Base-by-base conservation (phyloP, 495 filamentous ascomycete species). In the Neurospora sp. region DNA sequence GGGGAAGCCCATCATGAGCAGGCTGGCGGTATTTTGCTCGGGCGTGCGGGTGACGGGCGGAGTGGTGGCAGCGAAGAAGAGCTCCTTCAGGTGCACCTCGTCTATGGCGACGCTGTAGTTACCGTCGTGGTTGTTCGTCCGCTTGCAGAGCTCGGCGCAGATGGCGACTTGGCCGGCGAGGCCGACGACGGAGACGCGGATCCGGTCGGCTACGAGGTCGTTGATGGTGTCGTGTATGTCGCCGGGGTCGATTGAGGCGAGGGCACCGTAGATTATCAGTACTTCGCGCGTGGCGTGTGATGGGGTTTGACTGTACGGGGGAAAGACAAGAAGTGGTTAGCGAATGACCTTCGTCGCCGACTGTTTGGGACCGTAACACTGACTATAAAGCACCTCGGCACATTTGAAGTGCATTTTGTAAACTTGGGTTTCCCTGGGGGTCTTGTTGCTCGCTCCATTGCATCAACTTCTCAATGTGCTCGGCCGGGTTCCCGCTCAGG, bases 1-100 rank as follows among this genome's bases (percentile, higher is more conserved):
- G n/a, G 96, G 96, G 76, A 99, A 99, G 4, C 96, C 96, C 96
- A 98, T 98, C 92, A 94, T 96, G 16, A 99, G 87, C 40, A 98
- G 85, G 37, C 92, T 92, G 44, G 91, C 91, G 65, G 89, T 87
- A 73, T 86, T 88, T 76, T 90, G 88, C 78, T 90, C 89, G 41
- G 88, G 82, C 0, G 89, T 86, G 68, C 91, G 88, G 5, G 93
- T 91, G 22, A 92, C 90, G 3, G 96, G 96, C 3, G 96, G 96
- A 9, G 92, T 97, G 8, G 95, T 98, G 44, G 91, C 88, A 41
- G 90, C 89, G 82, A 98, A 89, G 72, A 98, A 84, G n/a, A 98
- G 85, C 73, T 97, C 94, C 16, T 90, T 88, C 79, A 96, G 96
- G 82, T 97, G 91, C 69, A 91, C 87, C 80, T 99, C 95, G 80